Evolutionary conservation across 345 rosid species (phyloP), one percentile per base, ranked within the genome.

Genomic region (Cardiospermum halicacabum): DNA sequence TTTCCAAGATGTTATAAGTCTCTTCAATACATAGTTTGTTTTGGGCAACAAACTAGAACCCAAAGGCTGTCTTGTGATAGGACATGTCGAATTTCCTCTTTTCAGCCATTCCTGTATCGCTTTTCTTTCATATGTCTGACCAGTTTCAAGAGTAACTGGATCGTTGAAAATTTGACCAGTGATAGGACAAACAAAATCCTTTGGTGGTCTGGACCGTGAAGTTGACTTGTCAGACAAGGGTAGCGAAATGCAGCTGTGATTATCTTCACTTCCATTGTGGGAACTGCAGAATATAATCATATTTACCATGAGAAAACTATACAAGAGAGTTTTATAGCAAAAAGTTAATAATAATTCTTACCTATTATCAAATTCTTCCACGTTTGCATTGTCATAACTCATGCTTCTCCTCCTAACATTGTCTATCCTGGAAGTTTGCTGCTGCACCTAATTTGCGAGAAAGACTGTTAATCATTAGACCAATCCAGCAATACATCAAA

Each of bases 111-210:
- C 92, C 67, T 87, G 82, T 58, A 84, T 87, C 25, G 92, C 92
- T 81, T 76, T 81, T 45, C 86, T 81, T 67, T 87, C 92, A 51
- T 80, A 87, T 19, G 87, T 87, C 73, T 87, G 86, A n/a, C 87
- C 89, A 10, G 87, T 87, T 73, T 87, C 92, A 18, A 87, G 87
- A 11, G 89, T 84, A 11, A 87, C 86, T 18, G 92, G 89, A 22
- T 87, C 86, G 42, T 72, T 74, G 59, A 84, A 80, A 65, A 84
- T 69, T 74, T 80, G 85, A 18, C 89, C 69, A 3, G 89, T 82
- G 70, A 87, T 87, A 27, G 87, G 86, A 67, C 89, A 87, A 30
- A 87, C 87, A 69, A 84, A 87, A 74, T 84, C 92, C 74, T 84
- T 84, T 7, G 87, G 87, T 6, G 89, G 75, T 74, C 83, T 79